phyloP scores from a whole-genome alignment of 139 green algal genomes.

The Astrephomene gubernaculifera region DNA sequence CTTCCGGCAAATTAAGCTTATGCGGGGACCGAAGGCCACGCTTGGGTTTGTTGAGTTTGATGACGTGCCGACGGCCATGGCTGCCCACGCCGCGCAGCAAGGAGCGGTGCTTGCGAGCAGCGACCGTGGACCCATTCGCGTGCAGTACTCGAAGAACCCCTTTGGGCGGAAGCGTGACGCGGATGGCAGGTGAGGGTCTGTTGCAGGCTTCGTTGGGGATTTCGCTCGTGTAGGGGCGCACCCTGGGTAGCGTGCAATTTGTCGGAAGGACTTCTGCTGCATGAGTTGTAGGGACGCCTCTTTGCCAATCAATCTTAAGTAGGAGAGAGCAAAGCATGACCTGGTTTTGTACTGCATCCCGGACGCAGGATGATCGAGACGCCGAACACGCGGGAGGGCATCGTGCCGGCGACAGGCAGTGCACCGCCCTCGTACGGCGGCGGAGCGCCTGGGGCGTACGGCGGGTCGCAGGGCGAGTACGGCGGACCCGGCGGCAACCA shows the following conservation, averaged over 20 bases:
- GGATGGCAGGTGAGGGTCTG: slow-evolving; percentile 31
- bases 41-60: slow-evolving; percentile 90
- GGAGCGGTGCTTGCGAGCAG: slow-evolving; percentile 47
- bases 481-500: neutral
- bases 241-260: too few relatives aligned
- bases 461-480: neutral
- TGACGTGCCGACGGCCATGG: slow-evolving; percentile 70
- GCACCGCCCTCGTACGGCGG: too few relatives aligned
- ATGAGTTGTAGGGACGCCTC: too few relatives aligned
- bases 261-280: too few relatives aligned
- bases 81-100: slow-evolving; percentile 70
- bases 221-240: too few relatives aligned
- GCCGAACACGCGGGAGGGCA: slow-evolving; percentile 24
- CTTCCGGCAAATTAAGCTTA: slow-evolving; percentile 89
- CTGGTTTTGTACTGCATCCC: neutral
- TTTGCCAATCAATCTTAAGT: neutral
- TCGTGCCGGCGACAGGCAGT: slow-evolving; percentile 7
- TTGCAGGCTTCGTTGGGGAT: too few relatives aligned
- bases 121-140: slow-evolving; percentile 83
- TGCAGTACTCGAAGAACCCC: slow-evolving; percentile 91
- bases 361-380: slow-evolving; percentile 29
- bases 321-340: neutral
- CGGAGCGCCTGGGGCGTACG: too few relatives aligned
- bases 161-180: slow-evolving; percentile 88
- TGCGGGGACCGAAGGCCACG: slow-evolving; percentile 64